Percentiles rank a stretch among this genome's conserved stretches.
Evolutionary conservation across 2,329 filamentous ascomycete genomes (phyloP).

Genomic region (Fusarium drepaniforme): DNA sequence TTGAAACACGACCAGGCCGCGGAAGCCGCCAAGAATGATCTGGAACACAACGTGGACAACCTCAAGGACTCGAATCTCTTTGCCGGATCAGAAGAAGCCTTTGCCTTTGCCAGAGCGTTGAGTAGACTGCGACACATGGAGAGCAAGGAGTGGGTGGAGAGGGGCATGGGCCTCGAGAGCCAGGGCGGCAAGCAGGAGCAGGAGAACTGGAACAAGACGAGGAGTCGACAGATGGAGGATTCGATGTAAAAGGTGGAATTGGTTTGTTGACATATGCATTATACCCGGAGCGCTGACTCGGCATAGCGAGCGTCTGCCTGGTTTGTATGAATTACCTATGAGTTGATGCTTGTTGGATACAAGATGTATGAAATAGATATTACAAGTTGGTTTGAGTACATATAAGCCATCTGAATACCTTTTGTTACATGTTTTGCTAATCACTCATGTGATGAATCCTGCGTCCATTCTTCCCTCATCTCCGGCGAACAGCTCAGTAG

Average conservation of each 20-base stretch:
- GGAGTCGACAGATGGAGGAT: constrained; percentile 77
- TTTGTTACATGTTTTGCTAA: neutral
- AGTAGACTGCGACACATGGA: constrained; percentile 93
- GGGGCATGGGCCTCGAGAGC: constrained; percentile 76
- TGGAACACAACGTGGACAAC: constrained; percentile 86
- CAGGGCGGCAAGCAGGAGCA: constrained; percentile 74
- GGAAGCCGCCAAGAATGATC: constrained; percentile 85
- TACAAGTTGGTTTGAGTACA: constrained; percentile 11
- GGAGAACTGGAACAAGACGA: constrained; percentile 74
- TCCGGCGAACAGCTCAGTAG: constrained; percentile 41
- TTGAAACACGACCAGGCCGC: constrained; percentile 58
- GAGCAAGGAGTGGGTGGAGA: constrained; percentile 93
- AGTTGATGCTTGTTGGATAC: constrained; percentile 27
- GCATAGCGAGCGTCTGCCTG: constrained; percentile 45
- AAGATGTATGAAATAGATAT: constrained; percentile 16
- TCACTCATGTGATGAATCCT: neutral
- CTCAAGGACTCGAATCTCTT: constrained; percentile 91
- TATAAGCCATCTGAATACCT: constrained; percentile 7
- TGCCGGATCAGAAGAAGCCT: constrained; percentile 94
- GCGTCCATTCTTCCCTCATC: neutral
- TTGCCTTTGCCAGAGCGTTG: constrained; percentile 92
- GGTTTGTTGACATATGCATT: constrained; percentile 37
- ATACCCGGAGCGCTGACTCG: constrained; percentile 45
- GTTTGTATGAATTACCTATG: constrained; percentile 37
- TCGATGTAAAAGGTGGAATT: constrained; percentile 62